Evolutionary conservation across 2,329 filamentous ascomycete genomes (phyloP).

Genomic region (Diplodia seriata): DNA sequence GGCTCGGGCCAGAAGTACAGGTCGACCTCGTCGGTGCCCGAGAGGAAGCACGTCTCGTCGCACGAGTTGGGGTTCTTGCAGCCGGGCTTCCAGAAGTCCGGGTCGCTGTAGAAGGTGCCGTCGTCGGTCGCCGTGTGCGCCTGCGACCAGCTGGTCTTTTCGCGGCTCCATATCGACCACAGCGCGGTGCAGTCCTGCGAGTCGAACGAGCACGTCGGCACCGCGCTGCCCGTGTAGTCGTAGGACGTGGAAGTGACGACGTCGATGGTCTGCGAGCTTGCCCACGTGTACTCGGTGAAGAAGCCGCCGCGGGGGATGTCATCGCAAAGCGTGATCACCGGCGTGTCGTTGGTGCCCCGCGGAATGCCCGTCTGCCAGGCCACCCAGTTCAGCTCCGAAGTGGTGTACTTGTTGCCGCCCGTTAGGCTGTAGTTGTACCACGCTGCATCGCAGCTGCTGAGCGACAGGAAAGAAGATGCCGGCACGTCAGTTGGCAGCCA

Average conservation of each 20-base stretch:
- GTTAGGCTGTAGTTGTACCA: background rate
- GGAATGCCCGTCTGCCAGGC: background rate
- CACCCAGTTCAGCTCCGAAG: background rate
- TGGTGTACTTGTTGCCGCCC: background rate
- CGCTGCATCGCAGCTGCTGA: conserved; percentile 4
- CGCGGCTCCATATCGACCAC: background rate
- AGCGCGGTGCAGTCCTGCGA: background rate
- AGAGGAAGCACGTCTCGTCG: background rate
- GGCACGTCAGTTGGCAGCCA: background rate
- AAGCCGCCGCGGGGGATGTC: conserved; percentile 5
- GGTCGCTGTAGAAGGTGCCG: background rate
- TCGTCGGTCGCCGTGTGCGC: background rate
- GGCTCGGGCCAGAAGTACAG: conserved; percentile 14
- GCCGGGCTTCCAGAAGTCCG: background rate
- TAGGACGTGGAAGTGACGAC: background rate
- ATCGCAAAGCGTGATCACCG: conserved; percentile 8
- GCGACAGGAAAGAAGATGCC: background rate
- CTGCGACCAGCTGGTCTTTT: background rate
- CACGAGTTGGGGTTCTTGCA: background rate
- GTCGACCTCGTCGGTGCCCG: background rate
- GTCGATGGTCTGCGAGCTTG: background rate
- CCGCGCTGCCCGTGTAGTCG: background rate
- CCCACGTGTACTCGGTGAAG: background rate
- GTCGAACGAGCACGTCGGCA: background rate
- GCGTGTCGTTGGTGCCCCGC: background rate